phyloP scores from a whole-genome alignment of 495 filamentous ascomycete genomes.

The Eremomyces bilateralis region DNA sequence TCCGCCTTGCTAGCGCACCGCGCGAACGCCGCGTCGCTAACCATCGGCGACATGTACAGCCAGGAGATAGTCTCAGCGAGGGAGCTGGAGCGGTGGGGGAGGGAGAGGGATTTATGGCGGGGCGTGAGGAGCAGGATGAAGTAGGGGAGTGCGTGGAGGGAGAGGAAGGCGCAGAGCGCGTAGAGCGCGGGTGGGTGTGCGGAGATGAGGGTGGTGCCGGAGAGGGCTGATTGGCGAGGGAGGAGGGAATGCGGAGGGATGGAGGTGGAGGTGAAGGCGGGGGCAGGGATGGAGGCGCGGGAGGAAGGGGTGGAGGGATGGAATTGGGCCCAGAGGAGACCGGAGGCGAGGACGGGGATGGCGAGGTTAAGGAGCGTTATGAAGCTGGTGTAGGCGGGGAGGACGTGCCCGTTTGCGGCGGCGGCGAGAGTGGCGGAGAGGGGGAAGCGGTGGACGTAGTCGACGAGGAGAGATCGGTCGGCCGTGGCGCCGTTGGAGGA shows the following conservation, averaged over 20 bases:
- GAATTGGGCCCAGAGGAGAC: constrained; percentile 62
- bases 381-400: constrained; percentile 45
- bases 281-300: constrained; percentile 41
- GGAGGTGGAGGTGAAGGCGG: constrained; percentile 24
- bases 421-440: constrained; percentile 40
- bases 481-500: constrained; percentile 37
- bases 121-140: constrained; percentile 22
- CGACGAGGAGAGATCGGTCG: constrained; percentile 44
- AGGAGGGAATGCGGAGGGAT: too few species aligned
- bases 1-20: constrained; percentile 36
- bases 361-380: constrained; percentile 39
- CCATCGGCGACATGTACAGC: constrained; percentile 43
- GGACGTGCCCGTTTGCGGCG: constrained; percentile 41
- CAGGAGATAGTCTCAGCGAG: constrained; percentile 61
- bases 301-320: constrained; percentile 27
- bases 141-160: constrained; percentile 43
- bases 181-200: constrained; percentile 47
- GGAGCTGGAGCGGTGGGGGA: constrained; percentile 44
- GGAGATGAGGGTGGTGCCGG: constrained; percentile 28
- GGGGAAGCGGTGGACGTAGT: constrained; percentile 47
- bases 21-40: constrained; percentile 43
- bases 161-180: constrained; percentile 40
- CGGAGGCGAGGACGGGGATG: constrained; percentile 56
- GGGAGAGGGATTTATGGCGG: constrained; percentile 28
- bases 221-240: too few species aligned